Base-by-base conservation (phyloP, 805 yeast genomes). In the Saturnispora halmiae region DNA sequence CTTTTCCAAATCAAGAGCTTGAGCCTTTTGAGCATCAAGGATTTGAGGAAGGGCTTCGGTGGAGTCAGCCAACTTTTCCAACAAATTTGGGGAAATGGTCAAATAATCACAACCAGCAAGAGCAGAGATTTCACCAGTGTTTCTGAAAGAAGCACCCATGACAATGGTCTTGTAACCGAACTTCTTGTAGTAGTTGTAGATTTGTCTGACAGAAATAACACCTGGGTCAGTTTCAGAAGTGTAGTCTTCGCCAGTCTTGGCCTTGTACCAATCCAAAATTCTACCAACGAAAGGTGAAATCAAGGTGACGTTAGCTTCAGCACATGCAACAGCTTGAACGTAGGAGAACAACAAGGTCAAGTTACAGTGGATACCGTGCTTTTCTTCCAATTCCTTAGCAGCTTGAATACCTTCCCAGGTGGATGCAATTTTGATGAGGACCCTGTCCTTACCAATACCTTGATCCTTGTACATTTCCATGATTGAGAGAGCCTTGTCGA, bases 91-190 rank as follows among this genome's bases (percentile, higher is more conserved):
- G 55, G 97, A 74, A 58, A 92, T 87, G 61, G 99, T 92, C 69
- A 92, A 74, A 77, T 70, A 87, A 66, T 92, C 99, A 61, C 85
- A 80, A 66, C 99, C 99, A 45, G 98, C 96, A 56, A 92, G 74
- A 55, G 94, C 95, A 67, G 80, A 82, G 69, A 92, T 85, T 72
- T 90, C 98, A 54, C 87, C 95, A 48, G 71, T 66, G 75, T 88
- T 92, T 79, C 99, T 90, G 87, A 92, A 90, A 46, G 97, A 90
- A 46, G 99, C 99, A 69, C 98, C 99, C 99, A 92, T 92, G 61
- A 92, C 97, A 62, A 92, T 88, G 65, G 99, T 92, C 58, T 90
- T 75, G 79, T 92, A 92, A 55, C 81, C 90, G 67, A 66, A 85
- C 72, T 90, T 90, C 81, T 92, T 92, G 83, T 92, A 92, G 79